Percentiles rank a stretch among this genome's conserved stretches.
Conservation (phyloP, 495 filamentous ascomycete genomes). For the Talaromyces wortmannii region DNA sequence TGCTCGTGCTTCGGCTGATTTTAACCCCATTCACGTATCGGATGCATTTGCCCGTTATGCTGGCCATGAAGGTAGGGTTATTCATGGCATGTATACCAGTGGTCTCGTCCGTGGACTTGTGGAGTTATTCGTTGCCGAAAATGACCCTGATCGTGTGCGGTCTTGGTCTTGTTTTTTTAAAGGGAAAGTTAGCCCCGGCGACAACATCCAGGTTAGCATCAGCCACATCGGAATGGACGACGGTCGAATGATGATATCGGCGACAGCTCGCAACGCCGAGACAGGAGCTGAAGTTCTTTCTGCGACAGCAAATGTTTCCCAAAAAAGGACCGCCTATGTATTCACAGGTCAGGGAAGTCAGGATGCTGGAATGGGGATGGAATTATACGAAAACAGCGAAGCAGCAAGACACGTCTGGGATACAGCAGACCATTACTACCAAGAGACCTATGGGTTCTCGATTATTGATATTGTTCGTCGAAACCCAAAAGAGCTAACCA, state of each 20-base stretch:
- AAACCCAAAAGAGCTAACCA: slow-evolving; percentile 30
- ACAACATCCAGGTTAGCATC: slow-evolving; percentile 20
- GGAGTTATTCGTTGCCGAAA: slow-evolving; percentile 97
- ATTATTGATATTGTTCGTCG: slow-evolving; percentile 28
- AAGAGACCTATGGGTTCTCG: slow-evolving; percentile 27
- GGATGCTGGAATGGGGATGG: slow-evolving; percentile 34
- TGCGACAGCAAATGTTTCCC: slow-evolving; percentile 29
- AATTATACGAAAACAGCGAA: slow-evolving; percentile 22
- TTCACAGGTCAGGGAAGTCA: slow-evolving; percentile 41
- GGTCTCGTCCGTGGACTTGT: slow-evolving; percentile 93
- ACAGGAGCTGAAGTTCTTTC: slow-evolving; percentile 21
- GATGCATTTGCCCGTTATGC: slow-evolving; percentile 92
- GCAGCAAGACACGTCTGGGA: slow-evolving; percentile 32
- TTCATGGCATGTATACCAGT: slow-evolving; percentile 96
- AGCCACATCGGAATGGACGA: slow-evolving; percentile 27
- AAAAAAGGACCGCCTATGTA: slow-evolving; percentile 28
- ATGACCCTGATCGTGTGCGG: slow-evolving; percentile 75
- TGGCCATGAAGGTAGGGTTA: slow-evolving; percentile 49
- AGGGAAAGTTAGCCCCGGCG: slow-evolving; percentile 28
- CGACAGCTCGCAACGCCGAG: slow-evolving; percentile 16
- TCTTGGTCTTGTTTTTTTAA: slow-evolving; percentile 19
- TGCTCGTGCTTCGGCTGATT: slow-evolving; percentile 92
- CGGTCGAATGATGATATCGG: slow-evolving; percentile 21
- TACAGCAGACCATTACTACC: slow-evolving; percentile 23
- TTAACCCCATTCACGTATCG: slow-evolving; percentile 97